Evolutionary conservation across 2,329 filamentous ascomycete species (phyloP).

Genomic region (Hymenoscyphus occultus): DNA sequence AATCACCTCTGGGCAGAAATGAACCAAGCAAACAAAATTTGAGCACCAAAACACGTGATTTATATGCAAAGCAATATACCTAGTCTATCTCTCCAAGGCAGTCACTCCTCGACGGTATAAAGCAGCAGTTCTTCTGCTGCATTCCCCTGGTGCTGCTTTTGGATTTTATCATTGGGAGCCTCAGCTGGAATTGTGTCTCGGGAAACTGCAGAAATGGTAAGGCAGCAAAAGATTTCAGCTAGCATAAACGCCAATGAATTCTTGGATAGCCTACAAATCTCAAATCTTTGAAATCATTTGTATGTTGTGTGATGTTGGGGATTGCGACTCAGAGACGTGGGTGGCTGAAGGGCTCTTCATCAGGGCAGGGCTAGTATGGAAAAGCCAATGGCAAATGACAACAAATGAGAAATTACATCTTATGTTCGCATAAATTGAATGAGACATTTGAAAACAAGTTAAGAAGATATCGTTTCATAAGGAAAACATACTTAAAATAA

Average conservation of each 20-base stretch:
- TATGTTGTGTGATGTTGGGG: no score
- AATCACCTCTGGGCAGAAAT: background rate
- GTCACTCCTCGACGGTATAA: background rate
- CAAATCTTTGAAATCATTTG: no score
- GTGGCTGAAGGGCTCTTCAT: no score
- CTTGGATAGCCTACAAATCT: background rate
- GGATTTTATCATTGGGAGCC: background rate
- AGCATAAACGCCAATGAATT: background rate
- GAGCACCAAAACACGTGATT: background rate
- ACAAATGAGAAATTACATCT: no score
- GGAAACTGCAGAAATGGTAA: background rate
- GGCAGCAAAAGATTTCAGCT: background rate
- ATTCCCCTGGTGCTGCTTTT: background rate
- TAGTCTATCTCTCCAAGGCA: background rate
- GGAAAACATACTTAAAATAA: no score
- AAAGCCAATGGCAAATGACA: no score
- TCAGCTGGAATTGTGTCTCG: background rate
- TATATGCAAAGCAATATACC: background rate
- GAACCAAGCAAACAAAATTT: background rate
- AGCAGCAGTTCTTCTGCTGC: background rate
- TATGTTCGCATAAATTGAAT: no score
- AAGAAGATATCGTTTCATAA: no score
- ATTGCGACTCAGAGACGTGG: no score
- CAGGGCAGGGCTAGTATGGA: no score
- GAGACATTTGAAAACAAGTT: no score